These are phyloP conservation scores for Taphrina deformans DNA, from an alignment of 1,139 yeast species.

Conservation along the genomic window DNA sequence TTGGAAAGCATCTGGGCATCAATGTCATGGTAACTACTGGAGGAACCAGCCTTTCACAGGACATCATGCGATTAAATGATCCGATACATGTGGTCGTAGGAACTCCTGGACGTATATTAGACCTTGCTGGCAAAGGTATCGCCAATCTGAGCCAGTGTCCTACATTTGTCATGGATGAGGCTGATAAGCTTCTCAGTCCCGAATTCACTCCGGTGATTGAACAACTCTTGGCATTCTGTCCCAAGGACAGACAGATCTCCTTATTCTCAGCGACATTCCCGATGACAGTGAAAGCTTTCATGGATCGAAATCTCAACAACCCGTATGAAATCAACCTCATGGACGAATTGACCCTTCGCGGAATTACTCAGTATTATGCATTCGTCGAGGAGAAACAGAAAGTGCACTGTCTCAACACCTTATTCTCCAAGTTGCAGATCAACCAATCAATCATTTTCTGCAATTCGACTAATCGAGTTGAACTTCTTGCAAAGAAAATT, in stretches of 20 bases:
- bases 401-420: slow-evolving; percentile 89
- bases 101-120: slow-evolving; percentile 95
- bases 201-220: slow-evolving; percentile 88
- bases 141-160: slow-evolving; percentile 88
- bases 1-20: slow-evolving; percentile 80
- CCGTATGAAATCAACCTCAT: slow-evolving; percentile 95
- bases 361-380: slow-evolving; percentile 96
- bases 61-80: slow-evolving; percentile 85
- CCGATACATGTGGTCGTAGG: slow-evolving; percentile 91
- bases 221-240: slow-evolving; percentile 81
- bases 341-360: slow-evolving; percentile 95
- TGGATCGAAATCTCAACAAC: slow-evolving; percentile 66
- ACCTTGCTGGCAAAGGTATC: slow-evolving; percentile 81
- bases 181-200: slow-evolving; percentile 91
- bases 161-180: slow-evolving; percentile 96
- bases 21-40: slow-evolving; percentile 99
- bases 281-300: slow-evolving; percentile 83
- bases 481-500: slow-evolving; percentile 88
- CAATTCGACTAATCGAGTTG: slow-evolving; percentile 94
- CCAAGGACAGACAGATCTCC: slow-evolving; percentile 75
- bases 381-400: slow-evolving; percentile 96
- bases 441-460: slow-evolving; percentile 96
- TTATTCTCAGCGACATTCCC: slow-evolving; percentile 97
- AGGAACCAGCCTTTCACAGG: slow-evolving; percentile 93
- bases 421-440: slow-evolving; percentile 88